A percentile compares a stretch with the other conserved stretches of the same genome.
Evolutionary conservation across 2,329 filamentous ascomycete genomes (phyloP).

Genomic region (Colletotrichum tofieldiae): DNA sequence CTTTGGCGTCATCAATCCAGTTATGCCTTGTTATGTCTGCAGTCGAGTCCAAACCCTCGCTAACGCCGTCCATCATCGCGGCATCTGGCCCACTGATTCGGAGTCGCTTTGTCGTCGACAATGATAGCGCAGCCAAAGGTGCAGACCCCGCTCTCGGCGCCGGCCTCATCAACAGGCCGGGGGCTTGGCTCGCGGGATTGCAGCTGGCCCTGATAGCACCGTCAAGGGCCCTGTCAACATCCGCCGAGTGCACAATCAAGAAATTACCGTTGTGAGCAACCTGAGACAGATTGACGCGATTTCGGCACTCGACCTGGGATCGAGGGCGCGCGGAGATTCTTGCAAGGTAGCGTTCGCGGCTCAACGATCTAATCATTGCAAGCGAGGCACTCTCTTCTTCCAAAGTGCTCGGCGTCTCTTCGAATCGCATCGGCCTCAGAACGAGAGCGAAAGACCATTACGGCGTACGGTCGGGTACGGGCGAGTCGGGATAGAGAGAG

Average conservation of each 20-base stretch:
- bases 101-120: slow-evolving; percentile 8
- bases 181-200: slow-evolving; percentile 18
- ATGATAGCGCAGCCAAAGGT: neutral
- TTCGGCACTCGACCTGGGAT: slow-evolving; percentile 2
- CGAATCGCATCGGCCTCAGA: neutral
- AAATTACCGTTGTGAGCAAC: slow-evolving; percentile 14
- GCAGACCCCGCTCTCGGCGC: slow-evolving; percentile 33
- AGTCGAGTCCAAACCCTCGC: slow-evolving; percentile 14
- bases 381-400: neutral
- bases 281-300: slow-evolving; percentile 4
- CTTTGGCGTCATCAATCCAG: slow-evolving; percentile 35
- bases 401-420: neutral
- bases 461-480: slow-evolving; percentile 23
- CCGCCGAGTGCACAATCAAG: slow-evolving; percentile 28
- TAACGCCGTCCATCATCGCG: slow-evolving; percentile 1
- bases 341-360: neutral
- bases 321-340: neutral
- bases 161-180: slow-evolving; percentile 34
- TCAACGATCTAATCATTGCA: neutral
- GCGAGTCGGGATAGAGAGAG: slow-evolving; percentile 28
- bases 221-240: slow-evolving; percentile 25
- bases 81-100: slow-evolving; percentile 7
- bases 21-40: slow-evolving; percentile 31
- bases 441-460: slow-evolving; percentile 2
- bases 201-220: slow-evolving; percentile 17